Base-by-base conservation (phyloP, 306 rosid species). In the Dryas drummondii region DNA sequence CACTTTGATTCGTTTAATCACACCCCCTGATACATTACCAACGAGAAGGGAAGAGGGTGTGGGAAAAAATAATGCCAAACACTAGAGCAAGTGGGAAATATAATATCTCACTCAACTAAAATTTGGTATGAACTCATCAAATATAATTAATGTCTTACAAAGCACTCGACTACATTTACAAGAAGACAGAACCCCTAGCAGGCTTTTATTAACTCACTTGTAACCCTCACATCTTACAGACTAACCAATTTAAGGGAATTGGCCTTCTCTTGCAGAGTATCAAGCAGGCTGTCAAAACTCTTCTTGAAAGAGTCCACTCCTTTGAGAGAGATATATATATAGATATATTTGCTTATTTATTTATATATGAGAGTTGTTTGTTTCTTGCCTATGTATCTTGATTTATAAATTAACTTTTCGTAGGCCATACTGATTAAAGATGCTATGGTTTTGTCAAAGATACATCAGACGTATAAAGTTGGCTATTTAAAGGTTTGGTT, bases 291-390 rank as follows among this genome's bases (percentile, higher is more conserved):
- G 79, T 94, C 97, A 68, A 94, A 94, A 85, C 93, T 88, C 87
- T 94, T 94, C 92, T 94, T 88, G 78, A 94, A 94, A 37, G 99
- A 82, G 12, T 94, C 97, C 67, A 94, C 99, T 77, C 99, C 99
- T 84, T 94, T n/a, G n/a, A n/a, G n/a, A n/a, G n/a, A n/a, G n/a
- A n/a, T n/a, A n/a, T n/a, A n/a, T n/a, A n/a, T n/a, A n/a, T n/a
- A n/a, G n/a, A n/a, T n/a, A n/a, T n/a, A n/a, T n/a, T n/a, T n/a
- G n/a, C n/a, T n/a, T n/a, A n/a, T n/a, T n/a, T n/a, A n/a, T n/a
- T n/a, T n/a, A n/a, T n/a, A n/a, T n/a, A n/a, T n/a, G n/a, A n/a
- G n/a, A n/a, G n/a, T n/a, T n/a, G n/a, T n/a, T n/a, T n/a, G n/a
- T n/a, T n/a, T n/a, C n/a, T n/a, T n/a, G n/a, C n/a, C n/a, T n/a